These are phyloP conservation scores for Suillus ampliporus DNA, from an alignment of 768 basidiomycete species.

Conservation along the genomic window DNA sequence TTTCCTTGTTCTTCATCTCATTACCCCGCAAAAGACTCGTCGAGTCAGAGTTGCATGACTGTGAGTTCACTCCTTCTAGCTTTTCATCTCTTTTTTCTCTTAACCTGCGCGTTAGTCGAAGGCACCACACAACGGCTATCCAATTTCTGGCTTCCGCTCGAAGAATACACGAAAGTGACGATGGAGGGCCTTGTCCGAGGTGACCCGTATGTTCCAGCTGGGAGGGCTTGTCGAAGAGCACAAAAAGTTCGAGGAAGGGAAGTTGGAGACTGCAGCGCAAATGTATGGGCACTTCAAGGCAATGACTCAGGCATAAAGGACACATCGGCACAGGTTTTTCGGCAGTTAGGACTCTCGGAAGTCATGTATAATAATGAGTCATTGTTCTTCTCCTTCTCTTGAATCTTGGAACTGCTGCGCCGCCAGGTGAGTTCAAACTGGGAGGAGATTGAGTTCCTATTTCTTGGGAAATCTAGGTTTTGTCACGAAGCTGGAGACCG, in stretches of 20 bases:
- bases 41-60: constrained; percentile 67
- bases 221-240: constrained; percentile 20
- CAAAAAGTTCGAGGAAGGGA: constrained; percentile 36
- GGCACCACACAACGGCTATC: constrained; percentile 53
- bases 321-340: neutral
- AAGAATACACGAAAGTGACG: constrained; percentile 47
- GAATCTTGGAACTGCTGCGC: neutral
- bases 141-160: constrained; percentile 62
- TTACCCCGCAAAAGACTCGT: constrained; percentile 47
- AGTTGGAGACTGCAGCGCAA: constrained; percentile 23
- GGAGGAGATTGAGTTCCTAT: too few relatives aligned
- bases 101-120: constrained; percentile 62
- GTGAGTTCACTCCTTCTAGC: constrained; percentile 35
- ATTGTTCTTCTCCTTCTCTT: neutral
- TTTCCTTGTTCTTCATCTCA: neutral
- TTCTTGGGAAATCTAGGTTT: neutral
- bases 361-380: neutral
- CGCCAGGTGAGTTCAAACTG: neutral
- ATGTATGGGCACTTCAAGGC: neutral
- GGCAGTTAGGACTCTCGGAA: too few relatives aligned
- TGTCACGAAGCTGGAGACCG: too few relatives aligned
- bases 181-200: constrained; percentile 46
- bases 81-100: constrained; percentile 17
- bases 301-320: constrained; percentile 1
- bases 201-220: constrained; percentile 36